Evolutionary conservation across 2,329 filamentous ascomycete genomes (phyloP).

Genomic region (Triangularia verruculosa): DNA sequence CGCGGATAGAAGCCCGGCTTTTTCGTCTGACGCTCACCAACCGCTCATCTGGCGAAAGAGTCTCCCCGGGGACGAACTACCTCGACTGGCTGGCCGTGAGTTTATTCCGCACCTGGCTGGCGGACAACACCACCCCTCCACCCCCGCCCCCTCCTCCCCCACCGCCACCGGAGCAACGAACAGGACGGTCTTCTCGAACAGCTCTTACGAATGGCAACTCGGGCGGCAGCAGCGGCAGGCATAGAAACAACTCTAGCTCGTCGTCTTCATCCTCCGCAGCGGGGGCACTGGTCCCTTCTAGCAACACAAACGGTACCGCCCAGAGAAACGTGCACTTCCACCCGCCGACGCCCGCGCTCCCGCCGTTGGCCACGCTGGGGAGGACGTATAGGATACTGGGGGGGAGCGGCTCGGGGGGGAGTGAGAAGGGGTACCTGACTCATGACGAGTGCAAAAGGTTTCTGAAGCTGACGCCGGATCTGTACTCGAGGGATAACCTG

Average conservation of each 20-base stretch:
- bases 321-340: conserved; percentile 15
- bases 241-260: not conserved
- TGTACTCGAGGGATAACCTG: conserved; percentile 84
- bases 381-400: conserved; percentile 77
- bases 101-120: conserved; percentile 88
- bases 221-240: not conserved
- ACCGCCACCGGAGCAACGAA: conserved; percentile 26
- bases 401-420: conserved; percentile 38
- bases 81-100: conserved; percentile 87
- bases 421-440: conserved; percentile 57
- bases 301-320: conserved; percentile 32
- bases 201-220: conserved; percentile 2
- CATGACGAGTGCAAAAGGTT: conserved; percentile 92
- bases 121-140: conserved; percentile 79
- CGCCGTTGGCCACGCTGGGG: conserved; percentile 60
- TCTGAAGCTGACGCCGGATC: conserved; percentile 74
- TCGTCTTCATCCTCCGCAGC: conserved; percentile 4
- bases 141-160: conserved; percentile 37
- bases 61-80: conserved; percentile 75
- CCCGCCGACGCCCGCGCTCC: not conserved
- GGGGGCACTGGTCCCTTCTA: not conserved
- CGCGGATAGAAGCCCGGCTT: conserved; percentile 74
- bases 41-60: conserved; percentile 69
- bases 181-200: conserved; percentile 21
- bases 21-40: conserved; percentile 80